Evolutionary conservation across 495 filamentous ascomycete species (phyloP), one percentile per base, ranked within the genome.

Genomic region (Penicillium atrosanguineum): DNA sequence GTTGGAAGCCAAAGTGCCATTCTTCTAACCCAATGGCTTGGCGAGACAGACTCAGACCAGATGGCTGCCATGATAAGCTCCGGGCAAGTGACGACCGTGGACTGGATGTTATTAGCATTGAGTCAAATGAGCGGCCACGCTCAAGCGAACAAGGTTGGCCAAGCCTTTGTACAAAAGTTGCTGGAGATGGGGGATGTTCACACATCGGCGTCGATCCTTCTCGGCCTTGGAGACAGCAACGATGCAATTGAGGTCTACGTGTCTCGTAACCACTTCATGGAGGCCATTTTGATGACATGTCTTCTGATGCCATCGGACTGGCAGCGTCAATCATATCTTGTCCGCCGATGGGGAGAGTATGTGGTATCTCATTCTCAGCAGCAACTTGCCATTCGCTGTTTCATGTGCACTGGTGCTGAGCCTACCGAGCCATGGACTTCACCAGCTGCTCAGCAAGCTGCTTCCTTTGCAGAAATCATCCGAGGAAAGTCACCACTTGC

Each of bases 211-310:
- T 89, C 95, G 8, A 90, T 96, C 55, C 80, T 97, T 53, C 83
- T 98, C 15, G 93, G 91, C 15, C 81, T 98, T 61, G 95, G 91
- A 7, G 93, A 97, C 60, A 81, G 86, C 56, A 93, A 96, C 59
- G 95, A 97, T 68, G 94, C 95, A 0, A 88, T 98, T 55, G 94
- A 97, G 66, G 88, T 97, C 31, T 98, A 98, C 65, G 84, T 97
- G 31, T 96, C 93, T 18, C 90, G 90, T 54, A 90, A 87, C 63
- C 83, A 83, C 69, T 95, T 85, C 68, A 87, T 98, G 89, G 95
- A 95, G 72, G 94, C 90, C 38, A 78, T 94, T 34, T 76, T 94
- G 15, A 78, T 95, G 57, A 87, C 86, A 8, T 93, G 87, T 64
- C 77, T 91, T 12, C 78, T 88, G 28, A 86, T 84, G 67, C 84